Conservation (phyloP, 1,284 basidiomycete genomes). For the Leccinum pallidistipes region DNA sequence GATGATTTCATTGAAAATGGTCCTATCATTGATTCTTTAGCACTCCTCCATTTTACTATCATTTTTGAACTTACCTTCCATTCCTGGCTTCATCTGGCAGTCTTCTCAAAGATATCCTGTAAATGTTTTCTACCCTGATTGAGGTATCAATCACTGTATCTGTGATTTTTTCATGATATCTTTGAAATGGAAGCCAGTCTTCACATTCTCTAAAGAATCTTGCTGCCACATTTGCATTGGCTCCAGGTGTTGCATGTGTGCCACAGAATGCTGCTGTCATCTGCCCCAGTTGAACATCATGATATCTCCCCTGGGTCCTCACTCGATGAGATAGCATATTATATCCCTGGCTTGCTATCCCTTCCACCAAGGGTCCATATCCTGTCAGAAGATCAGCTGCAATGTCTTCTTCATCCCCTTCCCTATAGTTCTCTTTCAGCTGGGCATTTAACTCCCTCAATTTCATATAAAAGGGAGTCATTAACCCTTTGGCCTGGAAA, state of each 20-base stretch:
- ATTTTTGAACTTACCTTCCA: not conserved
- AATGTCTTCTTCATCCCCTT: not conserved
- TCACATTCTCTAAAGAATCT: not conserved
- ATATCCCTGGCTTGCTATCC: not conserved
- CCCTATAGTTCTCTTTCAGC: not conserved
- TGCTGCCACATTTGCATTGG: not conserved
- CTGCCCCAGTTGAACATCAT: not conserved
- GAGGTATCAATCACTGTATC: not conserved
- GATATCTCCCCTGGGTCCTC: not conserved
- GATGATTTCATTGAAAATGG: not conserved
- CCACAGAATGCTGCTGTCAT: not conserved
- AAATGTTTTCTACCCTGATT: not conserved
- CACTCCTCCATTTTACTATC: too few relatives aligned
- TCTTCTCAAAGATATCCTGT: not conserved
- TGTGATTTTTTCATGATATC: not conserved
- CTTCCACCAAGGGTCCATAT: not conserved
- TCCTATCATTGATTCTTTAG: not conserved
- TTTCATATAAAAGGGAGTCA: not conserved
- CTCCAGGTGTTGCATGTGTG: not conserved
- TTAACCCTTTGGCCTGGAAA: constrained; percentile 4
- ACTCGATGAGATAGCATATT: not conserved
- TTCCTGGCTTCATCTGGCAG: not conserved
- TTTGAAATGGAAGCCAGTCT: not conserved
- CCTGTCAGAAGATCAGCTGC: not conserved
- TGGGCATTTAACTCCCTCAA: not conserved